Base-by-base conservation (phyloP, 108 stramenopile species). In the Fragilaria radians region DNA sequence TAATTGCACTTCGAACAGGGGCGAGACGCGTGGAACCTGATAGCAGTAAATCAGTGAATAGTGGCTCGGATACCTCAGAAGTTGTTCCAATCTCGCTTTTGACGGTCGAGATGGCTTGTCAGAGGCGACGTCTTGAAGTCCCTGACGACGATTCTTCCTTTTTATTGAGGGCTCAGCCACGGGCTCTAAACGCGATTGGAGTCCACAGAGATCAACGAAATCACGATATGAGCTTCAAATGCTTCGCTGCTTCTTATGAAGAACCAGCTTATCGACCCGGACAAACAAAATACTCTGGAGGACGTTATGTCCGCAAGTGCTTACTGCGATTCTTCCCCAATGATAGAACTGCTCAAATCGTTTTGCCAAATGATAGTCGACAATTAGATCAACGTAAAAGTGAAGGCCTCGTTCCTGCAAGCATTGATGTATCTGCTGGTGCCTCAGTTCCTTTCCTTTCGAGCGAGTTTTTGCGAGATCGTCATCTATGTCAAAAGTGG, bases 141-240 rank as follows among this genome's bases (percentile, higher is more conserved):
- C 90, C 90, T 4, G 86, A 91, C 48, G 90, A 91, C 54, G 90
- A 91, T 66, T 91, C 90, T 23, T 91, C 90, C 2, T 91, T 91
- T 68, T 59, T 91, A 23, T 61, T 88, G 28, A 66, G 85, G 36
- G 85, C 82, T 47, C 86, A 86, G 71, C 71, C 88, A 28, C 74
- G 72, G 32, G 63, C 70, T n/a, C 65, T 91, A 24, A 82, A 80
- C 48, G 76, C 86, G 26, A 77, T 80, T 3, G 78, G 80, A 26
- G 76, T 91, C 27, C 85, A 91, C 60, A 65, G 82, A 47, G 86
- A 91, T 52, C 74, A 82, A 54, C 62, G 80, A 29, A 81, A 74
- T 59, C 79, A 83, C 11, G 81, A 77, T 32, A 57, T 80, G 36
- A 79, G 80, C 42, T 88, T 80, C 62, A 84, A 85, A 48, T 78